A percentile compares a stretch with the other conserved stretches of the same genome.
Evolutionary conservation across 169 alveolate species (phyloP).

Genomic region (Plasmodium adleri): DNA sequence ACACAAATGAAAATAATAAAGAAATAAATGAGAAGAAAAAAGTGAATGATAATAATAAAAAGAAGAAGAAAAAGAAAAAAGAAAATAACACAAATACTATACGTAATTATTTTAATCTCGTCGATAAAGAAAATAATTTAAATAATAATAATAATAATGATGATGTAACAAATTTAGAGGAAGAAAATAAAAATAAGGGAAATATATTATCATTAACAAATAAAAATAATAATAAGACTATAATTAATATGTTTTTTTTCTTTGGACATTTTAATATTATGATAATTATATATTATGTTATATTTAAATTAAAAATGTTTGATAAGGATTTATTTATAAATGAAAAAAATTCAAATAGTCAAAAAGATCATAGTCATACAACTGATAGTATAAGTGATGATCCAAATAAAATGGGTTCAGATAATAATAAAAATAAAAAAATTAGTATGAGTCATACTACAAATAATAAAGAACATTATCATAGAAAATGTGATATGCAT

Average conservation of each 20-base stretch:
- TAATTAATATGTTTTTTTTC: slow-evolving; percentile 46
- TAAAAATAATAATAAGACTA: slow-evolving; percentile 18
- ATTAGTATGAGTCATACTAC: too few relatives aligned
- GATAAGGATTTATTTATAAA: slow-evolving; percentile 17
- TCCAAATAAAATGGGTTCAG: too few relatives aligned
- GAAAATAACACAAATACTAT: slow-evolving; percentile 22
- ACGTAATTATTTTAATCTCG: slow-evolving; percentile 53
- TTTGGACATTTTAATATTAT: slow-evolving; percentile 60
- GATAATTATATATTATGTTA: slow-evolving; percentile 55
- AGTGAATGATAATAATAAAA: slow-evolving; percentile 5
- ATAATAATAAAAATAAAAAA: too few relatives aligned
- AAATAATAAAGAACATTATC: not conserved
- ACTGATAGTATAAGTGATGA: too few relatives aligned
- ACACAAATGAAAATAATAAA: slow-evolving; percentile 1
- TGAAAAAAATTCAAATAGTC: slow-evolving; percentile 6
- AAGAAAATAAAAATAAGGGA: not conserved
- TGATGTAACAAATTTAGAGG: slow-evolving; percentile 6
- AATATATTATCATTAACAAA: not conserved
- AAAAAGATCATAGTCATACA: too few relatives aligned
- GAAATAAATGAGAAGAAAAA: slow-evolving; percentile 14
- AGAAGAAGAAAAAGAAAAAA: slow-evolving; percentile 18
- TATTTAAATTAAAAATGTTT: slow-evolving; percentile 39
- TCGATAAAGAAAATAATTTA: slow-evolving; percentile 10
- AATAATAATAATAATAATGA: not conserved
- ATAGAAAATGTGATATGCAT: too few relatives aligned